A percentile compares a stretch with the other conserved stretches of the same genome.
phyloP scores from a whole-genome alignment of 2,329 filamentous ascomycete species.

The Leptodontidium sp. region DNA sequence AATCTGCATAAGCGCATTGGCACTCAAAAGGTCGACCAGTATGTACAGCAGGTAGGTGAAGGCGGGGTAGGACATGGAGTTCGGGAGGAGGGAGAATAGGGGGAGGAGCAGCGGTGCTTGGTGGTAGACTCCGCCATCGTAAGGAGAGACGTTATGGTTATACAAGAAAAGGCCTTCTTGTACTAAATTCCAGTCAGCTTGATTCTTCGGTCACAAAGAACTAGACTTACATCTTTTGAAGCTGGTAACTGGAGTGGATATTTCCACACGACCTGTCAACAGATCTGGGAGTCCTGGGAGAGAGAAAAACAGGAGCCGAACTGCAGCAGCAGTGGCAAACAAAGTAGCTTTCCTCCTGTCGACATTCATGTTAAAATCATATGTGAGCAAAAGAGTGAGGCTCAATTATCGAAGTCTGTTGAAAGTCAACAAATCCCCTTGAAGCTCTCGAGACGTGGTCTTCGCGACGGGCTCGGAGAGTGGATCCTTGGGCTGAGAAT shows the following conservation, averaged over 20 bases:
- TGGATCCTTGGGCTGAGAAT: neutral
- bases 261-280: constrained; percentile 89
- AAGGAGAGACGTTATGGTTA: constrained; percentile 94
- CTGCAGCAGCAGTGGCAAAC: constrained; percentile 76
- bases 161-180: constrained; percentile 98
- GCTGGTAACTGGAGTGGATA: constrained; percentile 96
- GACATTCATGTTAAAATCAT: constrained; percentile 54
- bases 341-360: constrained; percentile 70
- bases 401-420: constrained; percentile 27
- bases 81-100: constrained; percentile 87
- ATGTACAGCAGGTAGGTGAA: constrained; percentile 85
- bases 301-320: constrained; percentile 82
- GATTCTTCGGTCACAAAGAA: neutral
- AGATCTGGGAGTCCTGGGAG: constrained; percentile 87
- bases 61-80: constrained; percentile 70
- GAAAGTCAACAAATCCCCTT: neutral
- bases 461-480: constrained; percentile 17
- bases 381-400: constrained; percentile 36
- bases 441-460: constrained; percentile 16
- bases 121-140: constrained; percentile 87
- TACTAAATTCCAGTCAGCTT: constrained; percentile 60
- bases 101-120: constrained; percentile 90
- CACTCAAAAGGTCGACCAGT: constrained; percentile 81
- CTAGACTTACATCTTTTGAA: constrained; percentile 86
- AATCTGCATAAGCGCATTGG: constrained; percentile 79